Percentiles rank a stretch among this genome's conserved stretches.
Evolutionary conservation across 2,329 filamentous ascomycete species (phyloP).

Genomic region (Xylaria sp.): DNA sequence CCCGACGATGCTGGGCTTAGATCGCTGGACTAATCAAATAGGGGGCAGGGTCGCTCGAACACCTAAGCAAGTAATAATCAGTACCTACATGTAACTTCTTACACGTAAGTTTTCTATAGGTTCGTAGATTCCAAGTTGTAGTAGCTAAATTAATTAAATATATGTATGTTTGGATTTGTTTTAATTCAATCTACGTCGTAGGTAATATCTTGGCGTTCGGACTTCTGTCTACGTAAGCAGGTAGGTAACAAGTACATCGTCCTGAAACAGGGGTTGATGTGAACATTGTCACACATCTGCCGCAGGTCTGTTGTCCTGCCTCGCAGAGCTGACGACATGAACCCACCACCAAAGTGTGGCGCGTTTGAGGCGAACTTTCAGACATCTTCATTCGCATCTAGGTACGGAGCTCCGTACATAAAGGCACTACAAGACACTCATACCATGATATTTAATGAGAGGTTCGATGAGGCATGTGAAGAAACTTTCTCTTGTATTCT

Average conservation of each 20-base stretch:
- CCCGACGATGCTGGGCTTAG: not conserved
- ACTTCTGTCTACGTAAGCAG: not conserved
- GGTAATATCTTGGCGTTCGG: not conserved
- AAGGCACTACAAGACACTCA: no score
- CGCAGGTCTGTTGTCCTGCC: slow-evolving; percentile 18
- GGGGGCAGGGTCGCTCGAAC: not conserved
- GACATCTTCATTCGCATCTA: not conserved
- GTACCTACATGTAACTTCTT: no score
- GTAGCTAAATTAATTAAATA: no score
- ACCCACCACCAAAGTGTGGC: slow-evolving; percentile 1
- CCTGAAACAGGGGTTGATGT: slow-evolving; percentile 32
- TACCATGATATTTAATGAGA: no score
- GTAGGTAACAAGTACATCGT: not conserved
- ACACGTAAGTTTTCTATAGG: no score
- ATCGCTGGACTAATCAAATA: slow-evolving; percentile 2
- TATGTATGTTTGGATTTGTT: not conserved
- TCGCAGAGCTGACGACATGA: slow-evolving; percentile 8
- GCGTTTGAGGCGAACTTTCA: slow-evolving; percentile 15
- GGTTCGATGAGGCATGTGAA: no score
- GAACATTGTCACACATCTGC: slow-evolving; percentile 35
- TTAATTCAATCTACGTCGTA: not conserved
- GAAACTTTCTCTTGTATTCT: no score
- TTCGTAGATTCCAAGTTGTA: no score
- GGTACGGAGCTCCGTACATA: no score
- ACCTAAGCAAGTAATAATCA: no score